These are phyloP conservation scores for Cystofilobasidium capitatum DNA, from an alignment of 768 basidiomycete genomes.

Conservation along the genomic window DNA sequence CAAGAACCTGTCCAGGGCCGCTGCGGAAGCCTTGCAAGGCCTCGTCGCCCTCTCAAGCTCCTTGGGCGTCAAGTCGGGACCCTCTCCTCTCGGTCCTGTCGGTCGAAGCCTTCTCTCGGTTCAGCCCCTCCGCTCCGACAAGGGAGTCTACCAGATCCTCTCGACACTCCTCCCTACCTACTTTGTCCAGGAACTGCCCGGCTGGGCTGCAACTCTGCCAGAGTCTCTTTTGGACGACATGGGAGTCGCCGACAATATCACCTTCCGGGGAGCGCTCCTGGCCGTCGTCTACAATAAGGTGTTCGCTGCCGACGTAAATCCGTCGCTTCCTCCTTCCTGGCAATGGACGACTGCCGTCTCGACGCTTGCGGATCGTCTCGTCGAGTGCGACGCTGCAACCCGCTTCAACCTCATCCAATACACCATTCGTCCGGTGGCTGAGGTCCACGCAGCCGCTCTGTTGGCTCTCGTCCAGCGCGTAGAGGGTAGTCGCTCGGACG, in stretches of 20 bases:
- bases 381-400: neutral
- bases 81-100: too few relatives aligned
- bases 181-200: neutral
- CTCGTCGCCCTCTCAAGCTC: neutral
- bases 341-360: neutral
- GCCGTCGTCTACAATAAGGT: neutral
- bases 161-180: neutral
- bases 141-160: neutral
- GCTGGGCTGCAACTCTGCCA: neutral
- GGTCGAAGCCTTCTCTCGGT: neutral
- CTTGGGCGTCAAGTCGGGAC: neutral
- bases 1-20: neutral
- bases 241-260: neutral
- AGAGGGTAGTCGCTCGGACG: neutral
- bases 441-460: neutral
- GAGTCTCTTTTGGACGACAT: neutral
- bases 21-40: neutral
- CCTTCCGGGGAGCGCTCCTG: neutral
- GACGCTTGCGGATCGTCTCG: neutral
- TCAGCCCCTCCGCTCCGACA: neutral
- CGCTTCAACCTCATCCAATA: constrained; percentile 11
- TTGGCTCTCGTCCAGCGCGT: neutral
- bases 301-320: neutral
- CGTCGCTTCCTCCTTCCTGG: neutral
- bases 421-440: constrained; percentile 2